phyloP scores from a whole-genome alignment of 805 yeast genomes.

The Schwanniomyces occidentalis region DNA sequence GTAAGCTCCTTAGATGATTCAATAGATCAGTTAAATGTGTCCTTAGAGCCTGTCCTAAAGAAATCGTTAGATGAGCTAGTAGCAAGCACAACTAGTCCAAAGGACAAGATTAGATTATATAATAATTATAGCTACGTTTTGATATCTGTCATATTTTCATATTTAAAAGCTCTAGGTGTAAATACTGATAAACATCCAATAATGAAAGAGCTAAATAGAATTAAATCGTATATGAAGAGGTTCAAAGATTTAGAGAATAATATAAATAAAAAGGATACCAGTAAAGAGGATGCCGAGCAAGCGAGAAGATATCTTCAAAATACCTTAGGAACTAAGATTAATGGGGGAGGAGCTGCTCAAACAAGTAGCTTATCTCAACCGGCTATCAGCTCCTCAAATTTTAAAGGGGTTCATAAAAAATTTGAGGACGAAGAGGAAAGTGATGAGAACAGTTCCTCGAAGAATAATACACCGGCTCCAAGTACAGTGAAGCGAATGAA shows the following conservation, averaged over 20 bases:
- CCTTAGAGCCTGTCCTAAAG: slow-evolving; percentile 36
- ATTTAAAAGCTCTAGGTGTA: slow-evolving; percentile 58
- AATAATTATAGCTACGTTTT: slow-evolving; percentile 51
- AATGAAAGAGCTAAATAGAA: slow-evolving; percentile 63
- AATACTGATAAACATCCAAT: slow-evolving; percentile 62
- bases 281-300: slow-evolving; percentile 34
- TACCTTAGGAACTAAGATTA: slow-evolving; percentile 40
- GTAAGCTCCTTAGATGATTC: slow-evolving; percentile 38
- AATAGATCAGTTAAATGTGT: slow-evolving; percentile 31
- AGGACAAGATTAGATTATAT: slow-evolving; percentile 30
- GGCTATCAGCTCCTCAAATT: slow-evolving; percentile 39
- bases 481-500: slow-evolving; percentile 3
- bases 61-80: slow-evolving; percentile 42
- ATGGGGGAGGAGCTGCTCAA: slow-evolving; percentile 31
- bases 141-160: slow-evolving; percentile 58
- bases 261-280: slow-evolving; percentile 17
- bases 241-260: slow-evolving; percentile 41
- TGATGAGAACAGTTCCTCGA: slow-evolving; percentile 1
- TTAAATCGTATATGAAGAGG: slow-evolving; percentile 66
- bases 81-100: slow-evolving; percentile 19
- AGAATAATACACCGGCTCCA: slow-evolving; percentile 3
- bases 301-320: slow-evolving; percentile 48
- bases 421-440: slow-evolving; percentile 22
- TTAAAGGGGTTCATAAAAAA: slow-evolving; percentile 40
- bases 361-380: slow-evolving; percentile 26